Percentiles rank a stretch among this genome's conserved stretches.
These are phyloP conservation scores for Zygosaccharomyces kombuchaensis DNA, from an alignment of 805 yeast species.

Conservation along the genomic window DNA sequence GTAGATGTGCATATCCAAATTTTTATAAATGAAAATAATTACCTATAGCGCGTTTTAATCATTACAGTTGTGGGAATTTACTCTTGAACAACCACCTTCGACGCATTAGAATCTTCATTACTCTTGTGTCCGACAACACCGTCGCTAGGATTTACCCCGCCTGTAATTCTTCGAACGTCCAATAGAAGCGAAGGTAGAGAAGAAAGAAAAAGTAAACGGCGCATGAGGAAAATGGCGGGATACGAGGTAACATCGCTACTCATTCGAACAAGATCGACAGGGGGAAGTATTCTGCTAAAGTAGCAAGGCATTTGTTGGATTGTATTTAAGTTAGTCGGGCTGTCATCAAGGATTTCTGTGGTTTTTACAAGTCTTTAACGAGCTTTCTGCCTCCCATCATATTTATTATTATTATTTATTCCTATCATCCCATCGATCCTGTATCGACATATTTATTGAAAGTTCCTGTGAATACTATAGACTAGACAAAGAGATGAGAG, in stretches of 20 bases:
- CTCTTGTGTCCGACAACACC: neutral
- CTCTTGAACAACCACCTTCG: no score
- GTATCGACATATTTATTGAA: neutral
- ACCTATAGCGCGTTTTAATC: neutral
- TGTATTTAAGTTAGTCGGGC: neutral
- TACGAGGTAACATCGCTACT: neutral
- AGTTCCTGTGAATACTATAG: slow-evolving; percentile 1
- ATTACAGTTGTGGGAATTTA: neutral
- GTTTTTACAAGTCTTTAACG: neutral
- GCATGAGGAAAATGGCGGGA: neutral
- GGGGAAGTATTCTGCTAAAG: neutral
- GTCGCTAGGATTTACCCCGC: neutral
- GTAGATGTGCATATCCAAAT: neutral
- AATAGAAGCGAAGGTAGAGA: neutral
- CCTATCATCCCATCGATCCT: neutral
- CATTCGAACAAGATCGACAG: neutral
- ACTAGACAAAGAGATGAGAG: slow-evolving; percentile 38
- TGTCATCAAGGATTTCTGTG: neutral
- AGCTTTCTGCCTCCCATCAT: neutral
- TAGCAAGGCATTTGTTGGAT: no score
- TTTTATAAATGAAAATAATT: no score
- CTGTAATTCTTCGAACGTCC: neutral
- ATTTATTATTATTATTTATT: slow-evolving; percentile 3
- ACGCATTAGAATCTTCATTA: no score
- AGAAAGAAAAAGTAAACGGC: neutral